Base-by-base conservation (phyloP, 768 basidiomycete genomes). In the Agrocybe pediades region DNA sequence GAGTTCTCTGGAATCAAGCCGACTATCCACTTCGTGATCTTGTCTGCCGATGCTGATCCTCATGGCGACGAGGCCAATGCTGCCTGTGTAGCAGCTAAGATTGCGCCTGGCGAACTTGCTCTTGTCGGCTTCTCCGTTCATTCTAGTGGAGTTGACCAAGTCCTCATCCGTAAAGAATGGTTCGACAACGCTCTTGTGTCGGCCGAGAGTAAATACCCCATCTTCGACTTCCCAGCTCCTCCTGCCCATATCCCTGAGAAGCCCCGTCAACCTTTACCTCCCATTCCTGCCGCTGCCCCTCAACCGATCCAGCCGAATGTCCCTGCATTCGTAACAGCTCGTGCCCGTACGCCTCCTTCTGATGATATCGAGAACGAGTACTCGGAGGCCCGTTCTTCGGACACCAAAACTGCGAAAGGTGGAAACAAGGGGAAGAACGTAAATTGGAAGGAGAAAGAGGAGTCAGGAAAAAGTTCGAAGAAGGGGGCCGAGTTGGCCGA, bases 41-140 rank as follows among this genome's bases (percentile, higher is more conserved):
- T 94, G 40, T 90, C 89, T 2, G 88, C 86, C 2, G 90, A 93
- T 61, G 85, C 88, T 3, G 91, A 92, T 68, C 90, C 90, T 2
- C 80, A 82, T 52, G 90, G 90, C 13, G 86, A 88, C 49, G 90
- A 92, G 67, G 89, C 90, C 0, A 84, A 87, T 62, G 90, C 90
- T 9, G 90, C 90, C 6, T 92, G 90, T 58, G 78, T 90, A 19
- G 90, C 90, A 2, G 90, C 90, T 2, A 92, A 92, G 63, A 77
- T 92, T 5, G 76, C 80, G 6, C 83, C 86, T 1, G 87, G 88
- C 36, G 87, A 92, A 58, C 74, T 92, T 30, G 89, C 90, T 21
- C 76, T 94, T 46, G 88, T 92, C 5, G 90, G 89, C 25, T 94
- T 92, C 71, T 90, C 88, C 2, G 90, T 94, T n/a, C 92, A 93